Evolutionary conservation across 495 filamentous ascomycete genomes (phyloP).

Genomic region (Neurospora sp.): DNA sequence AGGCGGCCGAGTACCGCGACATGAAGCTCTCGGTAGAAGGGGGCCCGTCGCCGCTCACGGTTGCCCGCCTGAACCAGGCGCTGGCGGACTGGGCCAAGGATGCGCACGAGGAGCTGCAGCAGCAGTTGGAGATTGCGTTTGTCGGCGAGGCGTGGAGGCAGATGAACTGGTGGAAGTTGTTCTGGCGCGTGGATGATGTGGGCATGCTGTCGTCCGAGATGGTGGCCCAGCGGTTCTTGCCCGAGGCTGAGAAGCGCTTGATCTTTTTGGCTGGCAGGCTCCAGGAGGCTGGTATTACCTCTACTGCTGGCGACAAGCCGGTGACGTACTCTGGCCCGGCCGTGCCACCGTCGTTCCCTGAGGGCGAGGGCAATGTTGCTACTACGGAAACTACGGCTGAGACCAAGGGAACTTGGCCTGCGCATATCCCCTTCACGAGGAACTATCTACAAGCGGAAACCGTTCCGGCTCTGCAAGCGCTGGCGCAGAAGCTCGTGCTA

Average conservation of each 20-base stretch:
- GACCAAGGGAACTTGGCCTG: constrained; percentile 24
- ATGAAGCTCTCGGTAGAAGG: constrained; percentile 8
- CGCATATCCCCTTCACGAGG: constrained; percentile 49
- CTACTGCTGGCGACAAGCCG: background rate
- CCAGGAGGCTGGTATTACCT: constrained; percentile 42
- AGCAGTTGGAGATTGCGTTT: constrained; percentile 67
- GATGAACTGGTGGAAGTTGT: constrained; percentile 86
- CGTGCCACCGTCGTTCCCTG: background rate
- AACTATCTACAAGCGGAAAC: constrained; percentile 49
- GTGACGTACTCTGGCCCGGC: constrained; percentile 14
- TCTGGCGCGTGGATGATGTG: constrained; percentile 91
- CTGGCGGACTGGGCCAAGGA: constrained; percentile 65
- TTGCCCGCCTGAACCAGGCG: constrained; percentile 41
- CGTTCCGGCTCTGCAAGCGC: constrained; percentile 65
- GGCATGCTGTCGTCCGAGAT: constrained; percentile 69
- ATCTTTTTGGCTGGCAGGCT: constrained; percentile 78
- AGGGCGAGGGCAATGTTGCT: background rate
- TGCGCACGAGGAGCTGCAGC: constrained; percentile 73
- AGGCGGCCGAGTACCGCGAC: constrained; percentile 35
- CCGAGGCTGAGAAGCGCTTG: constrained; percentile 59
- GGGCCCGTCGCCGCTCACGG: constrained; percentile 29
- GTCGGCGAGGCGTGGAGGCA: constrained; percentile 58
- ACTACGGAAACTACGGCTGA: background rate
- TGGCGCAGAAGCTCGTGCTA: constrained; percentile 69
- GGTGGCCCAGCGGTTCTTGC: constrained; percentile 61